Percentiles rank a stretch among this genome's conserved stretches.
These are phyloP conservation scores for Trichocomaceae sp. DNA, from an alignment of 2,329 filamentous ascomycete species.

Conservation along the genomic window DNA sequence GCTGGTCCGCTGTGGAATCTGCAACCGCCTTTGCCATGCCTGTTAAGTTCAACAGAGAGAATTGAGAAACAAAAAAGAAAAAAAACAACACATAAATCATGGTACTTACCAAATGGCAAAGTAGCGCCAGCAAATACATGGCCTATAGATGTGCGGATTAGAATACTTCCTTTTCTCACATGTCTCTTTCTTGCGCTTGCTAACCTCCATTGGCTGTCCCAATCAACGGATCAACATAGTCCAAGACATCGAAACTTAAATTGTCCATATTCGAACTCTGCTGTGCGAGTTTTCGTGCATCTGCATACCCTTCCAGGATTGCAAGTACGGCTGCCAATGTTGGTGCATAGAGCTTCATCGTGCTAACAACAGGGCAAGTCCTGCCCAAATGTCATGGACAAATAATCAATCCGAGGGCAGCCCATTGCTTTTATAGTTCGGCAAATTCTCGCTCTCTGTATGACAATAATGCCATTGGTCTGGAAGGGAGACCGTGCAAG, in stretches of 20 bases:
- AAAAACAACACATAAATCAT: not conserved
- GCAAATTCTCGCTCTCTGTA: not conserved
- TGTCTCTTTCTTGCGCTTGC: not conserved
- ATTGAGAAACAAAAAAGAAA: no score
- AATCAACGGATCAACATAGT: conserved; percentile 48
- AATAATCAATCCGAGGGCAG: not conserved
- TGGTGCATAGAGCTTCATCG: conserved; percentile 4
- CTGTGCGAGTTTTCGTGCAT: conserved; percentile 2
- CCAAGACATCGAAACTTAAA: conserved; percentile 28
- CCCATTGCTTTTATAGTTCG: not conserved
- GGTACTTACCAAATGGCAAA: conserved; percentile 43
- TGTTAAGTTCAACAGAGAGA: conserved; percentile 10
- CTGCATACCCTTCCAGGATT: not conserved
- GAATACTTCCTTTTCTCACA: not conserved
- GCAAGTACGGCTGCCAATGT: not conserved
- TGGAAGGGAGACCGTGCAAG: not conserved
- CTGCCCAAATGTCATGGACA: not conserved
- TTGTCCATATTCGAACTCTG: not conserved
- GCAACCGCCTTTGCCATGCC: conserved; percentile 53
- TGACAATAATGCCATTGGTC: not conserved
- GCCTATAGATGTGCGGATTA: conserved; percentile 25
- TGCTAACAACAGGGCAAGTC: not conserved
- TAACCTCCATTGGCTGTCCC: conserved; percentile 47
- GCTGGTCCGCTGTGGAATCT: conserved; percentile 49
- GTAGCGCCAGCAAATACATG: conserved; percentile 55